Percentiles rank a stretch among this genome's conserved stretches.
Evolutionary conservation across 495 filamentous ascomycete genomes (phyloP).

Genomic region (Penicillium parvum): DNA sequence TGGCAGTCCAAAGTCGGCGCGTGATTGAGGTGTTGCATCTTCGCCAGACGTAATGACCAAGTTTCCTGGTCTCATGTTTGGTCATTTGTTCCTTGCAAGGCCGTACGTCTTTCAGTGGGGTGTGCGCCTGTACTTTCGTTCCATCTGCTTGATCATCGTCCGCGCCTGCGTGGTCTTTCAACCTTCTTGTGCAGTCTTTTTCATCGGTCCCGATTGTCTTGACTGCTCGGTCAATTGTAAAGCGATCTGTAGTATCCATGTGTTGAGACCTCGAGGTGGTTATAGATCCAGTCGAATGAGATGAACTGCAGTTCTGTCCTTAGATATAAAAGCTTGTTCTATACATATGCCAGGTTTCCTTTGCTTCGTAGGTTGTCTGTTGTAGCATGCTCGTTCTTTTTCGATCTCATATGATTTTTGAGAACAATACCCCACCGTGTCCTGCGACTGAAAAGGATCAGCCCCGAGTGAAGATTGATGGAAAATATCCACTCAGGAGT

Average conservation of each 20-base stretch:
- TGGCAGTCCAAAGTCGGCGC: slow-evolving; percentile 42
- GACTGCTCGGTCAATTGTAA: slow-evolving; percentile 4
- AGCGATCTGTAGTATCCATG: no score
- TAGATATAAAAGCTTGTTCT: slow-evolving; percentile 25
- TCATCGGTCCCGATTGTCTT: slow-evolving; percentile 6
- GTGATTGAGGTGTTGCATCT: slow-evolving; percentile 22
- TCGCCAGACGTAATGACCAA: background rate
- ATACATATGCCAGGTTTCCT: no score
- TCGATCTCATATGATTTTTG: no score
- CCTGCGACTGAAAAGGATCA: no score
- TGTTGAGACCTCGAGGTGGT: slow-evolving; percentile 3
- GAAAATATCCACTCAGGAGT: no score
- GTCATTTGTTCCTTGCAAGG: slow-evolving; percentile 3
- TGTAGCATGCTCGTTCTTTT: no score
- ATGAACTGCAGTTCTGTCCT: slow-evolving; percentile 22
- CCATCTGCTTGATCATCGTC: slow-evolving; percentile 1
- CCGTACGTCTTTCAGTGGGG: slow-evolving; percentile 5
- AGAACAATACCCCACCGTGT: no score
- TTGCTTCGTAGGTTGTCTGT: no score
- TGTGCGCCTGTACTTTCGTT: slow-evolving; percentile 11
- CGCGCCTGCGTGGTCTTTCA: slow-evolving; percentile 1
- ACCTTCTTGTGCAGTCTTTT: background rate
- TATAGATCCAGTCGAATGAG: slow-evolving; percentile 17
- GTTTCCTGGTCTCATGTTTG: slow-evolving; percentile 1
- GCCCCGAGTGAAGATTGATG: no score